Evolutionary conservation across 78 protist genomes (phyloP).

Genomic region (Polysphondylium violaceum): DNA sequence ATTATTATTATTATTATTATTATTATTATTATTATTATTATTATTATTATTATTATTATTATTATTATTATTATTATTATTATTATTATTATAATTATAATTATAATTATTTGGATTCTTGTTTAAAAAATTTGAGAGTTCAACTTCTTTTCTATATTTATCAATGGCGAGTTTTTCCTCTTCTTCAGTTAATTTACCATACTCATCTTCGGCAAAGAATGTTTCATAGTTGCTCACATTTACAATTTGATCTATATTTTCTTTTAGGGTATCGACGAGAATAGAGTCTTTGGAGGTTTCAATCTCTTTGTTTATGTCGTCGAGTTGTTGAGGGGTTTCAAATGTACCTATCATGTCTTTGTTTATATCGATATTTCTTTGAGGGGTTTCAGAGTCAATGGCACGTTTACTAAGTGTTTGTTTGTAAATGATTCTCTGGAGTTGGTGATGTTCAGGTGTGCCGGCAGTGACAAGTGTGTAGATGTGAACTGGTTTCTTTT

Average conservation of each 20-base stretch:
- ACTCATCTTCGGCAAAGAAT: conserved; percentile 21
- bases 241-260: not conserved
- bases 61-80: not conserved
- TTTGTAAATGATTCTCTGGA: conserved; percentile 93
- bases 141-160: conserved; percentile 17
- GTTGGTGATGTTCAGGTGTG: conserved; percentile 95
- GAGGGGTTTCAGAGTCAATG: conserved; percentile 36
- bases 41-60: not conserved
- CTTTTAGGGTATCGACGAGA: not conserved
- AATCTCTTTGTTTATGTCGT: not conserved
- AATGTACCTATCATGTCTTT: not conserved
- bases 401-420: conserved; percentile 86
- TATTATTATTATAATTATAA: not conserved
- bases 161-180: conserved; percentile 39
- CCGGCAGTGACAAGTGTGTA: conserved; percentile 87
- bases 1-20: no score
- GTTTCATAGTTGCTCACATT: not conserved
- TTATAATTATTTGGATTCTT: not conserved
- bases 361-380: not conserved
- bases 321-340: conserved; percentile 11
- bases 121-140: no score
- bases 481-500: conserved; percentile 87
- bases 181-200: conserved; percentile 54
- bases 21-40: no score
- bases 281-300: conserved; percentile 5